Evolutionary conservation across 345 rosid genomes (phyloP).

Genomic region (Eucalyptus curtisii): DNA sequence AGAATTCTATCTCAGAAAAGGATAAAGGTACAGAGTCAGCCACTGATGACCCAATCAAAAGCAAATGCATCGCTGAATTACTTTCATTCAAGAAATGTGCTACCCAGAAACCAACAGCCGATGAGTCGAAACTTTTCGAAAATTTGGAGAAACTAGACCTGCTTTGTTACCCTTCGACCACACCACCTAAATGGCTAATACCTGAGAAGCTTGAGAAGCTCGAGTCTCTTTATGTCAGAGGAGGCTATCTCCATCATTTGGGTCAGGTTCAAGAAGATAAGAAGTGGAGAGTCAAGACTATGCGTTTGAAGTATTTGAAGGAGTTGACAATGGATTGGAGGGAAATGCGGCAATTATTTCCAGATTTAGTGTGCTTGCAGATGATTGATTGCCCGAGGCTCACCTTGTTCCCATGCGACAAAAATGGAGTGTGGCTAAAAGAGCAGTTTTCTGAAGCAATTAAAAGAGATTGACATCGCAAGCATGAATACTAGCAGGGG

Average conservation of each 20-base stretch:
- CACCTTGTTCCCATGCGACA: slow-evolving; percentile 23
- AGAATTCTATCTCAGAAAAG: neutral
- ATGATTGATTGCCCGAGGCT: slow-evolving; percentile 20
- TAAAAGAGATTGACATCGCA: neutral
- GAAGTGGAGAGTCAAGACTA: neutral
- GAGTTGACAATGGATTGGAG: slow-evolving; percentile 17
- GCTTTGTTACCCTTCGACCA: neutral
- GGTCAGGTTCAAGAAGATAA: neutral
- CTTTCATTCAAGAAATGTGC: neutral
- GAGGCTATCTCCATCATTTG: slow-evolving; percentile 17
- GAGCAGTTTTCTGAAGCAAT: neutral
- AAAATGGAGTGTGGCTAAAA: neutral
- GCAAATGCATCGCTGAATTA: neutral
- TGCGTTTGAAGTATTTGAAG: slow-evolving; percentile 30
- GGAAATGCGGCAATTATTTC: slow-evolving; percentile 9
- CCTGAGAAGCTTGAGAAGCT: neutral
- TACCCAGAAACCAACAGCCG: neutral
- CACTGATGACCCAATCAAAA: neutral
- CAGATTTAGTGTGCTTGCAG: slow-evolving; percentile 13
- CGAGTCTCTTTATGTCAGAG: neutral
- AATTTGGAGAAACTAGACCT: neutral
- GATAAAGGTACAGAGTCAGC: neutral
- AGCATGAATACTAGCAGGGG: neutral
- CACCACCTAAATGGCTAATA: neutral
- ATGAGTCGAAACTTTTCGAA: neutral